Evolutionary conservation across 2,329 filamentous ascomycete species (phyloP), one percentile per base, ranked within the genome.

Genomic region (Neurospora sp.): DNA sequence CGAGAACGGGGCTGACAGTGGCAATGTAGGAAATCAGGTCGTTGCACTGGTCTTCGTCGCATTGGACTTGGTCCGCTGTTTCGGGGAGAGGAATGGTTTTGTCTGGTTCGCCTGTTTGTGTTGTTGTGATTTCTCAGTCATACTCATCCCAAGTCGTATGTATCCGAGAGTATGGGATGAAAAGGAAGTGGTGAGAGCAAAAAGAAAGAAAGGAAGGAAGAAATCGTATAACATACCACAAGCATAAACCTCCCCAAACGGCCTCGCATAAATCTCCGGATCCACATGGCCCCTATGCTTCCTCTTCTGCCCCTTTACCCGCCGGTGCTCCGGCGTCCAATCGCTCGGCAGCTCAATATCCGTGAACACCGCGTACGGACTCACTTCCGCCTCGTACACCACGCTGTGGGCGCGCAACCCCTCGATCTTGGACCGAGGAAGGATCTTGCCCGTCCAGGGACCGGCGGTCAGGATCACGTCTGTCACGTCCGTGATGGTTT

Each of bases 191-290:
- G n/a, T 38, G 38, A 13, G 13, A 10, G 23, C 33, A 43, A 36
- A 11, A 36, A 11, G 19, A 11, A 36, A 11, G 19, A 62, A 19
- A 11, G 68, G 71, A 67, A 17, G 39, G 23, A 28, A 28, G 23
- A 28, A 40, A 17, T 40, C 39, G 39, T 38, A 10, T 0, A 19
- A 77, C 82, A 69, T 76, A 86, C 93, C 96, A 78, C 96, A 99
- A 0, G 93, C 94, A 79, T 99, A 99, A 11, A 97, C 91, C 78
- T 97, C 94, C 69, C 91, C 87, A 78, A 93, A 91, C 0, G 94
- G 94, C 4, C 96, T 87, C 0, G 96, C 92, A 78, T 99, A 99
- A 72, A 98, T 96, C 79, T 99, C 96, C 0, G 96, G 96, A 36
- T 93, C 90, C 13, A 93, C 93, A 19, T 86, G 86, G 38, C 89